These are phyloP conservation scores for Heliamphora pulchella DNA, from an alignment of 179 eudicot genomes.

Conservation along the genomic window DNA sequence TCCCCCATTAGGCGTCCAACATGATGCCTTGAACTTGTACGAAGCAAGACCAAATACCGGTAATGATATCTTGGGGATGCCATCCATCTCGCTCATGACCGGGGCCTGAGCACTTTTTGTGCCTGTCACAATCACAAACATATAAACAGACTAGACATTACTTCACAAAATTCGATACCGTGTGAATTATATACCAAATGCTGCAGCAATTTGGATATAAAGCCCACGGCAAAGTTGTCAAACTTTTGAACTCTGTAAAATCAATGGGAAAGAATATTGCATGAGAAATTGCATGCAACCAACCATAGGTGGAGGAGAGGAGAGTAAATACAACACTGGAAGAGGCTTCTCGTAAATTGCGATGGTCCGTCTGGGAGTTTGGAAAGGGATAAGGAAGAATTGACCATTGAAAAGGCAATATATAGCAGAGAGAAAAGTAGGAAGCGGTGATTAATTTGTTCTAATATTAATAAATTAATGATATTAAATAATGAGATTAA, in stretches of 20 bases:
- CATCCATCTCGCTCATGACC: conserved; percentile 48
- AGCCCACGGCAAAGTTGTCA: background rate
- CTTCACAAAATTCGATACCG: background rate
- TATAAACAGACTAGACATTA: background rate
- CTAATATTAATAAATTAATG: too few relatives aligned
- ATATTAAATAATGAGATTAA: too few relatives aligned
- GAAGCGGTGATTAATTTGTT: background rate
- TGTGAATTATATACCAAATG: background rate
- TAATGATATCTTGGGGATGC: conserved; percentile 52
- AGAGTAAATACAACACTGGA: background rate
- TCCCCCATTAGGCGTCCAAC: conserved; percentile 61
- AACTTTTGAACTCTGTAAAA: background rate
- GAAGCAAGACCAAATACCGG: conserved; percentile 77
- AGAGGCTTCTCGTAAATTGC: too few relatives aligned
- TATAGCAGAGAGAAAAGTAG: background rate
- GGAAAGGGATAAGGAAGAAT: background rate
- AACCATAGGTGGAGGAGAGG: too few relatives aligned
- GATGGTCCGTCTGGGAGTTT: background rate
- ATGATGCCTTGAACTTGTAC: conserved; percentile 65
- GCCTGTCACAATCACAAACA: conserved; percentile 28
- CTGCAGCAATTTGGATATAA: background rate
- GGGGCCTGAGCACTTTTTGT: conserved; percentile 37
- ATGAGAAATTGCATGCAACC: too few relatives aligned
- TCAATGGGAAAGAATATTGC: background rate
- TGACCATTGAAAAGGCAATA: background rate